phyloP scores from a whole-genome alignment of 78 protist species.

The Paulinella micropora region DNA sequence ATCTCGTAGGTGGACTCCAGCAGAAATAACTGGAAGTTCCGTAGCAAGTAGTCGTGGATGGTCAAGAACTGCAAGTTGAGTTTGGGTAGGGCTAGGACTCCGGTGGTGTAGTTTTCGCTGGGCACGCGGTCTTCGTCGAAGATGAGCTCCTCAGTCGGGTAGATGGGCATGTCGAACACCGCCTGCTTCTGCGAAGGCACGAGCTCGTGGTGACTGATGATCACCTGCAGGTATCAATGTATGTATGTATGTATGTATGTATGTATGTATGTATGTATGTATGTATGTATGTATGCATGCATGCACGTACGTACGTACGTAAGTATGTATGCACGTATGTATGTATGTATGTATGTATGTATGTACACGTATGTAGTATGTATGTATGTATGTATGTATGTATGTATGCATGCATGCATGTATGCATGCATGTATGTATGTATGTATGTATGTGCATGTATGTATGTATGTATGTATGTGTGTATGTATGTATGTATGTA shows the following conservation, averaged over 20 bases:
- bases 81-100: constrained; percentile 18
- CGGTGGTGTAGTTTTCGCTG: neutral
- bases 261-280: too few relatives aligned
- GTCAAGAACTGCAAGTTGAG: constrained; percentile 82
- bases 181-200: constrained; percentile 45
- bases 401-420: neutral
- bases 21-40: constrained; percentile 68
- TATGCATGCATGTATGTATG: neutral
- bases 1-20: constrained; percentile 68
- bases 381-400: neutral
- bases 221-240: too few relatives aligned
- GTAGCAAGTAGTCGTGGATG: constrained; percentile 71
- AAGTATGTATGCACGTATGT: neutral
- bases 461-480: neutral
- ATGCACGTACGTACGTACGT: neutral
- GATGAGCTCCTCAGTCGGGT: constrained; percentile 11
- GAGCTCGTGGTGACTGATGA: too few relatives aligned
- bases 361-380: neutral
- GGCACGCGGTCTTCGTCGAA: constrained; percentile 31
- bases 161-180: constrained; percentile 14
- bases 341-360: neutral
- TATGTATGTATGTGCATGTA: neutral
- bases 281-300: neutral
- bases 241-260: too few relatives aligned
- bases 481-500: neutral